A percentile compares a stretch with the other conserved stretches of the same genome.
Conservation (phyloP, 2,329 filamentous ascomycete species). For the Hysterium pulicare region DNA sequence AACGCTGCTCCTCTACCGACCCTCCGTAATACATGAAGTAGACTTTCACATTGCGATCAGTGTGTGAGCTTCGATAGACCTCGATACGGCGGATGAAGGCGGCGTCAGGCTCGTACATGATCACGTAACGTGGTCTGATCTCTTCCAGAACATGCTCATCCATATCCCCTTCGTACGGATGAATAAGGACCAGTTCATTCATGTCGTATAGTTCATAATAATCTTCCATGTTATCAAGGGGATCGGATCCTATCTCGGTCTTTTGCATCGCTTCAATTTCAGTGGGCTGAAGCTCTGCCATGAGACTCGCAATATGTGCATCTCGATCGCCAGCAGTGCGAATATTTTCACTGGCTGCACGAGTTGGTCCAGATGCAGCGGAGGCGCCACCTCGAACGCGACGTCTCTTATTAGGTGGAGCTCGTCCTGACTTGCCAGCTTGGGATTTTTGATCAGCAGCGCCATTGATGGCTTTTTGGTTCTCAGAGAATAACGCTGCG, state of each 20-base stretch:
- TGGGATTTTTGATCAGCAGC: conserved; percentile 56
- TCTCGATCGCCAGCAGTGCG: conserved; percentile 77
- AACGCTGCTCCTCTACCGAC: conserved; percentile 93
- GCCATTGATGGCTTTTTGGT: conserved; percentile 70
- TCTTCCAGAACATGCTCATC: conserved; percentile 97
- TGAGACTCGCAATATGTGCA: conserved; percentile 73
- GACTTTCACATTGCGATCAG: conserved; percentile 80
- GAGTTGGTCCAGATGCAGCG: conserved; percentile 55
- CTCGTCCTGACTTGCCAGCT: conserved; percentile 56
- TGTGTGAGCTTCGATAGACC: conserved; percentile 92
- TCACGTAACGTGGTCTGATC: conserved; percentile 85
- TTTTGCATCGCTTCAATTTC: conserved; percentile 74
- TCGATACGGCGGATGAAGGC: conserved; percentile 93
- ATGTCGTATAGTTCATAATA: conserved; percentile 91
- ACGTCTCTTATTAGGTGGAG: conserved; percentile 80
- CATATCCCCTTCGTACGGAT: conserved; percentile 92
- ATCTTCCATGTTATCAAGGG: conserved; percentile 85
- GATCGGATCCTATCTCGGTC: conserved; percentile 71
- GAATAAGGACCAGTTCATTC: conserved; percentile 81
- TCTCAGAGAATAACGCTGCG: conserved; percentile 71
- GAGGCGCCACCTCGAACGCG: conserved; percentile 76
- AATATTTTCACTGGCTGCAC: conserved; percentile 71
- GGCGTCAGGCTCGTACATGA: conserved; percentile 97
- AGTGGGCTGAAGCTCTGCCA: conserved; percentile 79
- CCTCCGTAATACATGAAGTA: conserved; percentile 97